phyloP scores from a whole-genome alignment of 108 stramenopile genomes.

The Cyclotella atomus region DNA sequence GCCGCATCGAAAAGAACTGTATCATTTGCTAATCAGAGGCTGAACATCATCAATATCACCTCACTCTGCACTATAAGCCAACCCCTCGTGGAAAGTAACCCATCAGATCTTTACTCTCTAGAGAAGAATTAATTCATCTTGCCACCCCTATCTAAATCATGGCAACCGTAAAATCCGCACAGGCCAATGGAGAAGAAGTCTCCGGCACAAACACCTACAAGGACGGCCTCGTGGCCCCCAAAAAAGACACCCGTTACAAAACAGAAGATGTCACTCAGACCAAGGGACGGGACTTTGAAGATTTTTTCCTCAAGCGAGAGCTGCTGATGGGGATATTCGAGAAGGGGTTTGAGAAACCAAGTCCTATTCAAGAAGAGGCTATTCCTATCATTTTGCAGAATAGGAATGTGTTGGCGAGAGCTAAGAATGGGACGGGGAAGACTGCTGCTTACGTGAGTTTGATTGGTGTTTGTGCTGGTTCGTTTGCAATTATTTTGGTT shows the following conservation, averaged over 20 bases:
- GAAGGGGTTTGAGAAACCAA: conserved; percentile 99
- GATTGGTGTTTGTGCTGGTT: background rate
- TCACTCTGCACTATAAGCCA: no score
- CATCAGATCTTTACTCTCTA: background rate
- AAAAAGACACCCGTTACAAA: conserved; percentile 89
- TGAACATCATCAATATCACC: background rate
- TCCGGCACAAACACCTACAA: conserved; percentile 79
- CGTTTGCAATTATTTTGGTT: background rate
- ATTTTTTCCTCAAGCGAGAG: conserved; percentile 96
- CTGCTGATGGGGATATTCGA: conserved; percentile 99
- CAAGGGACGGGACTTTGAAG: conserved; percentile 97
- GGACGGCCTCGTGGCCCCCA: conserved; percentile 83
- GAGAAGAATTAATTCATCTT: background rate
- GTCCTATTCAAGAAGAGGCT: conserved; percentile 98
- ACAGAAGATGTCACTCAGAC: conserved; percentile 97
- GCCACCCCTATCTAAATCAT: conserved; percentile 9
- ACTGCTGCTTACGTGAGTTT: conserved; percentile 89
- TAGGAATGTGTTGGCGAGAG: conserved; percentile 96
- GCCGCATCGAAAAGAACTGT: background rate
- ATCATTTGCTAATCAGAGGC: background rate
- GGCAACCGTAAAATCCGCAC: conserved; percentile 39
- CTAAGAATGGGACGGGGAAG: conserved; percentile 98
- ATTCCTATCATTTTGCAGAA: conserved; percentile 97
- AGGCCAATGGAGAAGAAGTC: conserved; percentile 42
- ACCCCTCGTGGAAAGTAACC: background rate